phyloP scores from a whole-genome alignment of 2,329 filamentous ascomycete species.

The Neoarthrinium moseri region DNA sequence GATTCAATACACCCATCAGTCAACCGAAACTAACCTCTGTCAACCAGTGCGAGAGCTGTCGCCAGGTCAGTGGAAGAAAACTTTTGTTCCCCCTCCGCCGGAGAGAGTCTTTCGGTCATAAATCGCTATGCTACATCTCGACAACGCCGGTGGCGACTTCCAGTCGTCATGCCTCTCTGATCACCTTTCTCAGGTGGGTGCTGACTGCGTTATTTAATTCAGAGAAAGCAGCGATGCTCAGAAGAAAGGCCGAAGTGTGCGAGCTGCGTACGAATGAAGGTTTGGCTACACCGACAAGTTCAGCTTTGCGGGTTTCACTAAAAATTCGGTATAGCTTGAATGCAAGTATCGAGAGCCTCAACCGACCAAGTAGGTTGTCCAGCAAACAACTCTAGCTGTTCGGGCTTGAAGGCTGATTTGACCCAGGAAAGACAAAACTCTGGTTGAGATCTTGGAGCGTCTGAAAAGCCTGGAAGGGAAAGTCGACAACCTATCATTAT shows the following conservation, averaged over 20 bases:
- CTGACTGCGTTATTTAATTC: conserved; percentile 31
- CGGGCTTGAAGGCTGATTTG: conserved; percentile 20
- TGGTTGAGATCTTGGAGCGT: conserved; percentile 59
- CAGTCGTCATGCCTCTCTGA: conserved; percentile 1
- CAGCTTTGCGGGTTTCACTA: conserved; percentile 14
- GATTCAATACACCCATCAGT: neutral
- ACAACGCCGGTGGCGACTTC: neutral
- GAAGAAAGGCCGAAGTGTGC: conserved; percentile 61
- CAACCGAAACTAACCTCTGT: neutral
- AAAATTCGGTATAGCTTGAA: conserved; percentile 36
- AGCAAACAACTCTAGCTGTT: conserved; percentile 9
- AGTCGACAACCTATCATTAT: conserved; percentile 49
- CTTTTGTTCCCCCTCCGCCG: neutral
- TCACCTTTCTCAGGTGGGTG: conserved; percentile 8
- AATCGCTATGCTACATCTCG: neutral
- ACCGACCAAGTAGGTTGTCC: conserved; percentile 60
- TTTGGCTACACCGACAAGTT: conserved; percentile 34
- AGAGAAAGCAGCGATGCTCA: conserved; percentile 64
- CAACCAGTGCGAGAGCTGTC: conserved; percentile 9
- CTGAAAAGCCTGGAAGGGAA: conserved; percentile 58
- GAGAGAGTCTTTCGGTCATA: neutral
- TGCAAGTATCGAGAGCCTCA: conserved; percentile 61
- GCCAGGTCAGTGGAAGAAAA: conserved; percentile 7
- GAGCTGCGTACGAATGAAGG: conserved; percentile 43
- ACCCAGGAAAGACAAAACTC: conserved; percentile 59